Conservation (phyloP, 257 asterid species). For the Nicotiana knightiana region DNA sequence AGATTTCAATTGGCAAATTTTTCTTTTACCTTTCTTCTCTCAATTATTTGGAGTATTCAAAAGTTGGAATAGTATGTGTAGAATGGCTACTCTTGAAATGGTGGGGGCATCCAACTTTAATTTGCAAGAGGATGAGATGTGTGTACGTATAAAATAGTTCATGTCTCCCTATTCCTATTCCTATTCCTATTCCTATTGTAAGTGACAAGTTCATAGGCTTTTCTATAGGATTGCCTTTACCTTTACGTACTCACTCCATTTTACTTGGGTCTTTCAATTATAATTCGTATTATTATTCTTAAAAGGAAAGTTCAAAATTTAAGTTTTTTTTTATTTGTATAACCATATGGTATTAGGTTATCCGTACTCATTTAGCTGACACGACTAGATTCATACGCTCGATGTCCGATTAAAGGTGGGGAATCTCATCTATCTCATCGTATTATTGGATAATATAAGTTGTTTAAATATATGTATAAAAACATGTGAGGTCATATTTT, state of each 20-base stretch:
- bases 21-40: not conserved
- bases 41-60: constrained; percentile 14
- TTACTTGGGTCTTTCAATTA: not conserved
- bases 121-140: not conserved
- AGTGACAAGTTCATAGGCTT: not conserved
- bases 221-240: not conserved
- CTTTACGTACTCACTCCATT: not conserved
- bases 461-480: not conserved
- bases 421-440: too few species aligned
- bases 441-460: too few species aligned
- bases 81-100: not conserved
- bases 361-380: too few species aligned
- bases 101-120: not conserved
- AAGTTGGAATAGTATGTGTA: constrained; percentile 13
- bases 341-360: too few species aligned
- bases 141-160: not conserved
- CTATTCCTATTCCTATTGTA: not conserved
- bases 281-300: not conserved
- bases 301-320: too few species aligned
- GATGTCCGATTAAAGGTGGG: too few species aligned
- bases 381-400: too few species aligned
- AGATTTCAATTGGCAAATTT: constrained; percentile 3
- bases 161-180: not conserved
- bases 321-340: too few species aligned
- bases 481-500: not conserved